Conservation (phyloP, 768 basidiomycete genomes). For the Neoboletus magnificus region DNA sequence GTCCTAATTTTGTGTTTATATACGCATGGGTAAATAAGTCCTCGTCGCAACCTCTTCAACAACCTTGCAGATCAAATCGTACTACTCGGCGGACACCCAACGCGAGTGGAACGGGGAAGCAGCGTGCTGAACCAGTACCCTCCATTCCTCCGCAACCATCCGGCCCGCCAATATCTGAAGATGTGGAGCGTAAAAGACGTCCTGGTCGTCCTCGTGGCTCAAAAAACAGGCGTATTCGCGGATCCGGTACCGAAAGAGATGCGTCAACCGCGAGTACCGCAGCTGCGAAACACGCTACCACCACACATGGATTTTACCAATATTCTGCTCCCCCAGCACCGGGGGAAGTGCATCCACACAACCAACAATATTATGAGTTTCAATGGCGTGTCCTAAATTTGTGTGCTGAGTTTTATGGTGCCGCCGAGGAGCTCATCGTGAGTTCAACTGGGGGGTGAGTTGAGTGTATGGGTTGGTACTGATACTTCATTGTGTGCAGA, state of each 20-base stretch:
- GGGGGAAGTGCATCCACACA: constrained; percentile 55
- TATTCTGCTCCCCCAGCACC: constrained; percentile 40
- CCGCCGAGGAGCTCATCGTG: constrained; percentile 81
- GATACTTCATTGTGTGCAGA: constrained; percentile 29
- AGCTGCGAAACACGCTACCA: constrained; percentile 29
- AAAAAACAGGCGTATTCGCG: constrained; percentile 60
- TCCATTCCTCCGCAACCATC: constrained; percentile 24
- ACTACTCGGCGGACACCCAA: constrained; percentile 13
- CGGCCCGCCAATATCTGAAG: constrained; percentile 26
- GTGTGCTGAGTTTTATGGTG: constrained; percentile 83
- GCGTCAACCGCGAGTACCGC: constrained; percentile 7
- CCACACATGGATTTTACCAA: constrained; percentile 45
- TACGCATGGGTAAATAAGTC: neutral
- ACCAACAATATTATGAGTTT: constrained; percentile 81
- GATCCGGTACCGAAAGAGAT: constrained; percentile 29
- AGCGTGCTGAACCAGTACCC: constrained; percentile 26
- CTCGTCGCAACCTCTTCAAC: constrained; percentile 3
- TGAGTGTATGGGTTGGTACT: constrained; percentile 6
- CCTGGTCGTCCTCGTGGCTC: constrained; percentile 80
- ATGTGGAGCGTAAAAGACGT: constrained; percentile 56
- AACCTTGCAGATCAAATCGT: constrained; percentile 23
- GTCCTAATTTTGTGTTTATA: constrained; percentile 9
- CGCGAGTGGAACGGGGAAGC: constrained; percentile 16
- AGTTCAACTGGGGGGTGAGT: constrained; percentile 31
- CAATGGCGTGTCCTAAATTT: constrained; percentile 82